Conservation (phyloP, 208 protist species). For the Trypanosomatidae sp. region DNA sequence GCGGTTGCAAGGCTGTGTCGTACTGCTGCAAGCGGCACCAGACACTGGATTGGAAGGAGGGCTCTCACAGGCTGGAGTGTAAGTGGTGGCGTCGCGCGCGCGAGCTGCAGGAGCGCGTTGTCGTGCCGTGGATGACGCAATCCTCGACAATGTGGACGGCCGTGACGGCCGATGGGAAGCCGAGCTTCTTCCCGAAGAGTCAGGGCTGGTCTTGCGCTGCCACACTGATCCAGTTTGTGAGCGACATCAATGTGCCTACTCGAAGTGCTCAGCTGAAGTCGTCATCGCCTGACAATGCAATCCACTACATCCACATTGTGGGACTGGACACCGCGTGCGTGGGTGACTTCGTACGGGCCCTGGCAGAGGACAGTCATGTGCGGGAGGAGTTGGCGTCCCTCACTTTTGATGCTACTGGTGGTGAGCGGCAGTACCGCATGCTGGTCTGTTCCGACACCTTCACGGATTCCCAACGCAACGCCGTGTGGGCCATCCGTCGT, state of each 20-base stretch:
- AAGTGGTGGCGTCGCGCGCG: slow-evolving; percentile 46
- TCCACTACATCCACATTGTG: slow-evolving; percentile 29
- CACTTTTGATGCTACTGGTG: not conserved
- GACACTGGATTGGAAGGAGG: slow-evolving; percentile 69
- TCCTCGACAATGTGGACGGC: not conserved
- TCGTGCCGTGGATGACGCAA: slow-evolving; percentile 22
- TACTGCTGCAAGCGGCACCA: slow-evolving; percentile 84
- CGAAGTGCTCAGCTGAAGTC: slow-evolving; percentile 2
- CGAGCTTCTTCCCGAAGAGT: slow-evolving; percentile 1
- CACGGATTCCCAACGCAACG: slow-evolving; percentile 40
- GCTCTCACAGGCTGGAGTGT: slow-evolving; percentile 60
- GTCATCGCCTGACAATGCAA: not conserved
- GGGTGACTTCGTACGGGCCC: slow-evolving; percentile 20
- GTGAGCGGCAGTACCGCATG: slow-evolving; percentile 33
- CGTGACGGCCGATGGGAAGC: not conserved
- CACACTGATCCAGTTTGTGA: slow-evolving; percentile 41
- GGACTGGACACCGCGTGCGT: slow-evolving; percentile 24
- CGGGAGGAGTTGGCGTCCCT: not conserved
- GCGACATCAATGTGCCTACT: slow-evolving; percentile 16
- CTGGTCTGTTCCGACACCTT: slow-evolving; percentile 57
- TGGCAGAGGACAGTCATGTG: slow-evolving; percentile 3
- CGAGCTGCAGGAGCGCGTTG: slow-evolving; percentile 41
- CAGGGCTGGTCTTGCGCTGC: slow-evolving; percentile 28
- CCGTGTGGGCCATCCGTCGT: slow-evolving; percentile 52
- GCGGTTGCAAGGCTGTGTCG: slow-evolving; percentile 62